Base-by-base conservation (phyloP, 1,139 yeast genomes). In the Candida pseudocylindracea region DNA sequence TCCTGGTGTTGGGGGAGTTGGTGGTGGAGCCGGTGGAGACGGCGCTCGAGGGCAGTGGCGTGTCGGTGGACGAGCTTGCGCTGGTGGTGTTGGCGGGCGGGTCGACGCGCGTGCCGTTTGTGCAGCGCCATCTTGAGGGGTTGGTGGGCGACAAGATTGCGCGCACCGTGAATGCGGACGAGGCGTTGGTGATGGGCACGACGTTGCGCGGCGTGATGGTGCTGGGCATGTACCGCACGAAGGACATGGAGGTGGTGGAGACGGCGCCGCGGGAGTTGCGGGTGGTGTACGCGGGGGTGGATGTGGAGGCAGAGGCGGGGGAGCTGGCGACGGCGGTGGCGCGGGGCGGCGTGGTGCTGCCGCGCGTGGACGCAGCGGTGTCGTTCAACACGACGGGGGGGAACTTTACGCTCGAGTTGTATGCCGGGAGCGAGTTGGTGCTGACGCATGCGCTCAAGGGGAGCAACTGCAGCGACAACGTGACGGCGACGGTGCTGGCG, bases 121-220 rank as follows among this genome's bases (percentile, higher is more conserved):
- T 88, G 34, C 92, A 81, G 50, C 58, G 63, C 32, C 65, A 61
- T 35, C 51, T 75, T 37, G 45, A 54, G 6, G 50, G 63, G 4
- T 57, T 76, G 31, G 54, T 74, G 30, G 38, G 36, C 8, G 72
- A 66, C 2, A 56, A 60, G 35, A 58, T 91, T 33, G 64, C 93
- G n/a, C 83, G 75, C 49, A 80, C 75, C 35, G 93, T 91, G 33
- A 88, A 88, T 50, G 91, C 98, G 1, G 99, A 88, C 53, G 99
- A 88, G 53, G 72, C 95, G 37, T 83, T 81, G 37, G 93, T 83
- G 10, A 60, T 80, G 45, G 99, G 99, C 34, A 72, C 92, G 6
- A 72, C 94, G 10, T 56, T 78, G 32, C 66, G 83, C 39, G 98
- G 91, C 20, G 20, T 15, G 20, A 15, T 15, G 20, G 20, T 15